Conservation (phyloP, 1,139 yeast genomes). For the Yamadazyma pseudoaaseri region DNA sequence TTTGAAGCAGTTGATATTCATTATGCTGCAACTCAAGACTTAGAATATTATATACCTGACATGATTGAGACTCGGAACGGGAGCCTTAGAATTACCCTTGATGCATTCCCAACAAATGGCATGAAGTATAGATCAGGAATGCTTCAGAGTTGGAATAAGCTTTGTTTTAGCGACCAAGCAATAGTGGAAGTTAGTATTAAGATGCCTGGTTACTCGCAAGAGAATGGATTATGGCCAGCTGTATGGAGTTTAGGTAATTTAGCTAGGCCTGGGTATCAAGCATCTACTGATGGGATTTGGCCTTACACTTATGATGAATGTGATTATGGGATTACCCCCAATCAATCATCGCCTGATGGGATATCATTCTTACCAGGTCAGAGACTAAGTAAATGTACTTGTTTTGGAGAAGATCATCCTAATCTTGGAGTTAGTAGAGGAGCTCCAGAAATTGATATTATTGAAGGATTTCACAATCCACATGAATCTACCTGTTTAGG, state of each 20-base stretch:
- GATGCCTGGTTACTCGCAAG: constrained; percentile 24
- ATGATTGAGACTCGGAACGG: constrained; percentile 28
- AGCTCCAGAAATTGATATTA: constrained; percentile 34
- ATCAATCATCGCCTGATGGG: constrained; percentile 30
- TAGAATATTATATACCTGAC: constrained; percentile 33
- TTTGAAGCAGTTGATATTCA: constrained; percentile 29
- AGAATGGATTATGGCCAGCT: constrained; percentile 33
- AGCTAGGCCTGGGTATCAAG: constrained; percentile 30
- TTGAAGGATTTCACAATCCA: constrained; percentile 25
- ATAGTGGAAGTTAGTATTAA: constrained; percentile 24
- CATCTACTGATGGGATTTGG: constrained; percentile 34
- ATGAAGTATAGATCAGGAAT: constrained; percentile 27
- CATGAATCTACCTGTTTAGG: constrained; percentile 21
- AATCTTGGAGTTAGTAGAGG: constrained; percentile 29
- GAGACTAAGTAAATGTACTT: constrained; percentile 23
- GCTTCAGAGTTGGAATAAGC: constrained; percentile 32
- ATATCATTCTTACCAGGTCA: constrained; percentile 32
- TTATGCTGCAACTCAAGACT: constrained; percentile 29
- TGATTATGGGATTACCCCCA: constrained; percentile 29
- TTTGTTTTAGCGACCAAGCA: constrained; percentile 28
- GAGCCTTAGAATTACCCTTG: constrained; percentile 21
- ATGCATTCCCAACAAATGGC: constrained; percentile 24
- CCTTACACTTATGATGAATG: constrained; percentile 33
- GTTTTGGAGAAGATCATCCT: constrained; percentile 31
- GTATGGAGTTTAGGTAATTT: constrained; percentile 32